A percentile compares a stretch with the other conserved stretches of the same genome.
These are phyloP conservation scores for Alternaria arbusti DNA, from an alignment of 2,329 filamentous ascomycete species.

Conservation along the genomic window DNA sequence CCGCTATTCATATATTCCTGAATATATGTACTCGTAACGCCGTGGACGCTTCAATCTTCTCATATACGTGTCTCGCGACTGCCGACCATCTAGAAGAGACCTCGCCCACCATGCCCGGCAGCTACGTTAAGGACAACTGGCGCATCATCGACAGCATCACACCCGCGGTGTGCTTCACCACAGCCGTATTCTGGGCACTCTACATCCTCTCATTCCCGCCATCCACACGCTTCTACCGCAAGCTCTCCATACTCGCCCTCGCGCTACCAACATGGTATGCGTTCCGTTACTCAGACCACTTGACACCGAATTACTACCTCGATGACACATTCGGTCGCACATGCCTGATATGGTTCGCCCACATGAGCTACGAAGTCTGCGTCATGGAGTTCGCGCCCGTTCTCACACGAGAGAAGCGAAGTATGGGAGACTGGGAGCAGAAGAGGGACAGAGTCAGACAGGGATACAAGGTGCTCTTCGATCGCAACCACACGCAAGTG, in stretches of 20 bases:
- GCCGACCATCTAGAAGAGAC: neutral
- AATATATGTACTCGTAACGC: neutral
- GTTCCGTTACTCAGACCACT: conserved; percentile 9
- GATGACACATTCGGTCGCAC: conserved; percentile 24
- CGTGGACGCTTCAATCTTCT: neutral
- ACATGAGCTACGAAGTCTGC: conserved; percentile 22
- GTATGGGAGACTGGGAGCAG: neutral
- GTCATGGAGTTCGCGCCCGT: conserved; percentile 13
- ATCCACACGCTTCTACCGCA: conserved; percentile 5
- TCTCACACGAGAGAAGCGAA: neutral
- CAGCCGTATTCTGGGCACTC: conserved; percentile 9
- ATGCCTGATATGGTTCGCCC: conserved; percentile 26
- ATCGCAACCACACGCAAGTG: conserved; percentile 3
- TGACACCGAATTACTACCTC: conserved; percentile 6
- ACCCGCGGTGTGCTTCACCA: neutral
- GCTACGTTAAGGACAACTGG: neutral
- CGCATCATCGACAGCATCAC: neutral
- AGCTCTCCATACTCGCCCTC: conserved; percentile 14
- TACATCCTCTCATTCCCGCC: conserved; percentile 26
- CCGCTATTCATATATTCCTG: neutral
- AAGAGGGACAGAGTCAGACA: conserved; percentile 1
- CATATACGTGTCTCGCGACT: neutral
- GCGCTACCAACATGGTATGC: conserved; percentile 15
- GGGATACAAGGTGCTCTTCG: conserved; percentile 20
- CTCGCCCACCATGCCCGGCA: neutral